Evolutionary conservation across 31 red algal species (phyloP).

Genomic region (Endocladia muricata): DNA sequence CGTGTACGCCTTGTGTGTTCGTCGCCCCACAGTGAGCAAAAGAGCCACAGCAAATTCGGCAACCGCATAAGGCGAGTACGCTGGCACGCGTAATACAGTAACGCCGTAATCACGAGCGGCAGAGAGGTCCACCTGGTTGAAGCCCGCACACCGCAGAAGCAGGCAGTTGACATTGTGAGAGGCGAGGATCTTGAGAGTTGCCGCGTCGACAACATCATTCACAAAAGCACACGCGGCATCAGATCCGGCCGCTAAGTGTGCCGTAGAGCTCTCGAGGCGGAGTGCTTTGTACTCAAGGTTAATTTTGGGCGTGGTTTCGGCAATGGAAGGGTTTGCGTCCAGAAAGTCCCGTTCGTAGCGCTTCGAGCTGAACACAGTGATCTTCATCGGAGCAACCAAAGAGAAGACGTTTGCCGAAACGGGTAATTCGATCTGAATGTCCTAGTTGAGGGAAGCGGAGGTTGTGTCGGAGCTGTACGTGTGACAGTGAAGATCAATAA

Average conservation of each 20-base stretch:
- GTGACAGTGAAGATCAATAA: too few species aligned
- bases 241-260: constrained; percentile 31
- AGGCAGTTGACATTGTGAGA: constrained; percentile 27
- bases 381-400: constrained; percentile 24
- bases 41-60: constrained; percentile 84
- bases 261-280: constrained; percentile 48
- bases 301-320: constrained; percentile 19
- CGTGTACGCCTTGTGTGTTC: constrained; percentile 87
- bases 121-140: constrained; percentile 81
- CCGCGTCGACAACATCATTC: constrained; percentile 48
- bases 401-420: too few species aligned
- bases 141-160: constrained; percentile 84
- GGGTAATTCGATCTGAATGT: too few species aligned
- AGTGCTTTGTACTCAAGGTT: constrained; percentile 27
- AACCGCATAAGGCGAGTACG: constrained; percentile 87
- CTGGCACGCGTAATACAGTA: constrained; percentile 78
- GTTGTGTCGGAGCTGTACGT: too few species aligned
- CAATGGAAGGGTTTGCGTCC: constrained; percentile 14
- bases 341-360: constrained; percentile 69
- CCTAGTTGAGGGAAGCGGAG: too few species aligned
- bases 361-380: constrained; percentile 69
- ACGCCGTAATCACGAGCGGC: constrained; percentile 49
- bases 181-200: constrained; percentile 19
- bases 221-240: constrained; percentile 77
- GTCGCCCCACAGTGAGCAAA: constrained; percentile 64